Conservation (phyloP, 441 rosid genomes). For the Erysimum cheiri region DNA sequence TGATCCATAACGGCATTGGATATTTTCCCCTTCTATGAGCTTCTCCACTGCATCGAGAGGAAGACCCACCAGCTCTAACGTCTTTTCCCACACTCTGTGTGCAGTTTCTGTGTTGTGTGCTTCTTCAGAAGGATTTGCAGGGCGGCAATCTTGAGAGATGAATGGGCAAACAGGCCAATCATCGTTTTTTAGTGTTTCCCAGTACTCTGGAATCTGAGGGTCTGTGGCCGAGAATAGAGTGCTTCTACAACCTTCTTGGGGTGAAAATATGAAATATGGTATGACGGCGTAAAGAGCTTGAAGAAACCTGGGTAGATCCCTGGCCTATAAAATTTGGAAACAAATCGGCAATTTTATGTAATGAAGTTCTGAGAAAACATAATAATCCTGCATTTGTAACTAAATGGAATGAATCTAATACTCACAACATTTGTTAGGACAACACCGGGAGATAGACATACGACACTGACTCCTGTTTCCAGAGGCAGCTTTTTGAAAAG, state of each 20-base stretch:
- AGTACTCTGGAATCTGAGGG: conserved; percentile 91
- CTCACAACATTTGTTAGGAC: conserved; percentile 96
- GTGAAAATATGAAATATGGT: conserved; percentile 87
- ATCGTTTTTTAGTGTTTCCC: conserved; percentile 77
- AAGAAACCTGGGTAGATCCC: conserved; percentile 85
- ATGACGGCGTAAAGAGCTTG: conserved; percentile 81
- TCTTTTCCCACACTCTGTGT: conserved; percentile 83
- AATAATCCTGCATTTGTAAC: conserved; percentile 17
- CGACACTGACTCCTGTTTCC: conserved; percentile 85
- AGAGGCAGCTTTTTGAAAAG: conserved; percentile 86
- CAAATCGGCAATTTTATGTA: neutral
- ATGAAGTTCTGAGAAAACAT: conserved; percentile 22
- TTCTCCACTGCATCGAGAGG: conserved; percentile 80
- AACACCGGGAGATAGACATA: conserved; percentile 90
- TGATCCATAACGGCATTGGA: conserved; percentile 63
- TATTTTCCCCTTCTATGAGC: conserved; percentile 72
- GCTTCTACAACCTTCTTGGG: conserved; percentile 96
- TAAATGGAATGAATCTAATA: conserved; percentile 37
- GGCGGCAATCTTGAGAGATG: conserved; percentile 92
- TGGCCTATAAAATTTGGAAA: conserved; percentile 61
- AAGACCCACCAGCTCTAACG: conserved; percentile 82
- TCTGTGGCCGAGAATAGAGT: conserved; percentile 91
- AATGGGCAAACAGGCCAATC: conserved; percentile 95
- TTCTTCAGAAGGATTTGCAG: conserved; percentile 91
- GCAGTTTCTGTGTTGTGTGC: conserved; percentile 80